Evolutionary conservation across 257 asterid species (phyloP), one percentile per base, ranked within the genome.

Genomic region (Solanum pennellii): DNA sequence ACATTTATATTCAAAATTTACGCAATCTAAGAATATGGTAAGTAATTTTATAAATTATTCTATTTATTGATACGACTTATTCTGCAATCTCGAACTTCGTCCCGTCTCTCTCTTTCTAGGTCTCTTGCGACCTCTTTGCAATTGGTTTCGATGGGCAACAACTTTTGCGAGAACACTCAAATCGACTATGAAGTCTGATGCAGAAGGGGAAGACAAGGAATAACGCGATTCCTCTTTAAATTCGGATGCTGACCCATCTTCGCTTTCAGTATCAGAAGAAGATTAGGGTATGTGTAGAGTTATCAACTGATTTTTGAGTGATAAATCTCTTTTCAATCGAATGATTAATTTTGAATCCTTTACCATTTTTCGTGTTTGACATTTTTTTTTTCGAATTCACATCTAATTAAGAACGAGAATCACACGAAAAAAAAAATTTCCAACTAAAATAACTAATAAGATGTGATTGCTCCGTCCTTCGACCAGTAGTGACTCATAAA

Each of bases 281-380:
- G 2, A 8, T 59, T 59, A 8, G 12, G 1, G 12, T 56, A 18
- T 41, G 0, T 2, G 45, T 56, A 56, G 5, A 2, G 2, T 20
- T 20, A 20, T 59, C 2, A 56, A 59, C 1, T 59, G 25, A 59
- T 59, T 59, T 56, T 59, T 59, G 5, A 59, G 25, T 59, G 12
- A 59, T 59, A 0, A 5, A 8, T 20, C 5, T 8, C 12, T 20
- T 59, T 20, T 59, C 0, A 20, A 20, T 1, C 12, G 12, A 0
- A 20, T 20, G 66, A 2, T 12, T 56, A 7, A 20, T 56, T 20
- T 20, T 20, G 5, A 56, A 4, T 56, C 66, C 66, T 56, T 56
- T n/a, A 7, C 12, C 66, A 10, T 25, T 56, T 56, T 20, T 56
- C 4, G 65, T 56, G 25, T 2, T 56, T 18, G n/a, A 52, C 18